Base-by-base conservation (phyloP, 148 eudicot species). In the Chenopodium album region DNA sequence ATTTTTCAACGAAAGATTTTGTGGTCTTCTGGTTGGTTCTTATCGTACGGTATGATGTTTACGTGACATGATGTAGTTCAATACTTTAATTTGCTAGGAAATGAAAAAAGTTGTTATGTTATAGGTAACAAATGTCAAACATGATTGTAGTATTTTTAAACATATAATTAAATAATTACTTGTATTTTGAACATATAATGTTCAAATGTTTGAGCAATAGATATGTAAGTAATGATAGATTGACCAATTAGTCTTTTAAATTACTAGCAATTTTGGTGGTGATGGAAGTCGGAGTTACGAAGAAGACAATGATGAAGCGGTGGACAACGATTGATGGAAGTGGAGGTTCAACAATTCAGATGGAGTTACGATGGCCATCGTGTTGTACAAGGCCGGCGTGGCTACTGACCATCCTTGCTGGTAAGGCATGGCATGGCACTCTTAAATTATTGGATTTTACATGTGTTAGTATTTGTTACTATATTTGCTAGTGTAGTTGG, bases 371-470 rank as follows among this genome's bases (percentile, higher is more conserved):
- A 10, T 32, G 8, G 48, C 10, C 48, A 4, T 22, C 78, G 0
- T 44, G 73, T 52, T 81, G 65, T 32, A 31, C 20, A 20, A 81
- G 54, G 66, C 83, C 83, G 22, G 83, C 73, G 31, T 81, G 83
- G 83, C 78, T 81, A 20, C 72, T 81, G n/a, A 74, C 73, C 1
- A 26, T 79, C 48, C 83, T 81, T 48, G 73, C 83, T 31, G 83
- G 83, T 81, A 81, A 29, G n/a, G n/a, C 3, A 8, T 13, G 7
- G 6, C 63, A 59, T 59, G 1, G 19, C 5, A n/a, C 9, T 62
- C 7, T n/a, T 59, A 4, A 20, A 6, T 6, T 4, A 16, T 37
- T 71, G 11, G 4, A 1, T 41, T 71, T 41, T 34, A 22, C 71
- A 14, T 37, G 22, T 20, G 5, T 34, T 70, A 4, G 14, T 20